Percentiles rank a stretch among this genome's conserved stretches.
Conservation (phyloP, 176 grass and related monocot species). For the Carex parvula region DNA sequence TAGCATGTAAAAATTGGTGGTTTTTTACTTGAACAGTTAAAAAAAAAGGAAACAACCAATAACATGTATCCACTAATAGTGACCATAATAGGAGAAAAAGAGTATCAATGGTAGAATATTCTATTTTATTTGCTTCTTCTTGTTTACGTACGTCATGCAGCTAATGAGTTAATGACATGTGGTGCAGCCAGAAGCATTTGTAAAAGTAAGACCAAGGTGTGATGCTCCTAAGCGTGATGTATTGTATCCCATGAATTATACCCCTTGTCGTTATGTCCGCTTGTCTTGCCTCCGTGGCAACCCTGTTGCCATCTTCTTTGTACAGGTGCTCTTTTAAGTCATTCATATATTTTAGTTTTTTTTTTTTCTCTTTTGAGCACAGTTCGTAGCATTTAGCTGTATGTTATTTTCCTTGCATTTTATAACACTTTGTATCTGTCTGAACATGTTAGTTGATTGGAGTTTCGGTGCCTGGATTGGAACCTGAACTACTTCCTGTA, state of each 20-base stretch:
- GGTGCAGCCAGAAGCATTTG: constrained; percentile 70
- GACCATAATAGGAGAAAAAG: neutral
- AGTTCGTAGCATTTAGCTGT: neutral
- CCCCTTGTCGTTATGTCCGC: constrained; percentile 85
- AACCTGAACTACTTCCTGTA: constrained; percentile 82
- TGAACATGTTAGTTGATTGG: constrained; percentile 52
- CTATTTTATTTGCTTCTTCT: neutral
- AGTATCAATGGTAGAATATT: neutral
- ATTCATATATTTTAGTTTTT: neutral
- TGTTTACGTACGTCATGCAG: neutral
- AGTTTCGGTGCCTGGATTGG: constrained; percentile 78
- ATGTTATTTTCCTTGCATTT: neutral
- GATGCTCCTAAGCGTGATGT: constrained; percentile 86
- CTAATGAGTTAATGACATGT: constrained; percentile 3
- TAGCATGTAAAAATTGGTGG: neutral
- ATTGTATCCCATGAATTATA: constrained; percentile 68
- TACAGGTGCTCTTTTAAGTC: constrained; percentile 42
- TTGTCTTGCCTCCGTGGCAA: constrained; percentile 84
- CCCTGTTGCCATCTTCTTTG: constrained; percentile 91
- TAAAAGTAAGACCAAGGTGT: constrained; percentile 66
- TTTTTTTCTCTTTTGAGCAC: neutral
- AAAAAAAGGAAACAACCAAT: neutral
- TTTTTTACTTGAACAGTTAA: neutral
- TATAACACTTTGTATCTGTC: constrained; percentile 17
- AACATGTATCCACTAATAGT: neutral